Evolutionary conservation across 2,329 filamentous ascomycete genomes (phyloP), one percentile per base, ranked within the genome.

Genomic region (Nigrospora oryzae): DNA sequence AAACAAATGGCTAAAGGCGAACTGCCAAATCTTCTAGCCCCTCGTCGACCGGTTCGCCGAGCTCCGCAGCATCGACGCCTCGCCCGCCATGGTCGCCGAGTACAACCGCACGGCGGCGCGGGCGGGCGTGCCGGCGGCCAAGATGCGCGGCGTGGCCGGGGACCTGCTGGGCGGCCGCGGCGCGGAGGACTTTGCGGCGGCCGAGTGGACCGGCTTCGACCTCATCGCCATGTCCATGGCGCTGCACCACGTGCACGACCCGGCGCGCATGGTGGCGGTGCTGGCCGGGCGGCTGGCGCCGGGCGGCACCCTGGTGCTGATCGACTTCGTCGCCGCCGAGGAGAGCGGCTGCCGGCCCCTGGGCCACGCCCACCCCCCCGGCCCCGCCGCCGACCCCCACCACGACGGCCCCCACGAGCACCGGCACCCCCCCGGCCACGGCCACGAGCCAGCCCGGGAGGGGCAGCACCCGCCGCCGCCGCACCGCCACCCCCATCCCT

Each of bases 391-490:
- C n/a, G n/a, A n/a, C n/a, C n/a, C n/a, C n/a, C n/a, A n/a, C n/a
- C n/a, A n/a, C n/a, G n/a, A 14, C 42, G 23, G 30, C 34, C 35
- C 7, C 42, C 35, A 19, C 36, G 42, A 5, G 3, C 23, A 39
- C 65, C 62, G 41, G 74, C 70, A 36, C 73, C 68, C 42, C 71
- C 66, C 46, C 77, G 72, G 78, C 79, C 82, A 14, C 79, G 77
- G 48, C 78, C 77, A 38, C 74, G 64, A 36, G 54, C 49, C 23
- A 7, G 23, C 23, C 23, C 5, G 5, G 23, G 23, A 6, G 23
- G 10, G 10, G 23, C 5, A 28, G 23, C 49, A 43, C 23, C 56
- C 58, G 43, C 74, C 70, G 44, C 67, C 60, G 41, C 70, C 68
- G 23, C 5, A 4, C 2, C 23, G 23, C 23, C 5, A 28, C 2